Evolutionary conservation across 345 rosid species (phyloP).

Genomic region (Lagerstroemia speciosa): DNA sequence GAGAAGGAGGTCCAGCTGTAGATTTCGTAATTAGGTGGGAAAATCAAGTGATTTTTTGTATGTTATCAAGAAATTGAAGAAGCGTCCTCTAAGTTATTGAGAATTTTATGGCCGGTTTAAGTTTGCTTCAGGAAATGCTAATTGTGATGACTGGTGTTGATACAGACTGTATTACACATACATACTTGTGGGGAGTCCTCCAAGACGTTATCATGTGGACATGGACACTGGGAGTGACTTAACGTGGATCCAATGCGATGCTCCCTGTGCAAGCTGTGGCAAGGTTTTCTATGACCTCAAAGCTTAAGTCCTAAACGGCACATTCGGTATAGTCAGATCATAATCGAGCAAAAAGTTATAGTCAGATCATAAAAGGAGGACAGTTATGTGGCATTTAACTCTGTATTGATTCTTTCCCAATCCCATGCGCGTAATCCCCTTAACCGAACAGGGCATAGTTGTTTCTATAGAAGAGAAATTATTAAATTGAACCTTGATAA

Average conservation of each 20-base stretch:
- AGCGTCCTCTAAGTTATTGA: neutral
- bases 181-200: constrained; percentile 60
- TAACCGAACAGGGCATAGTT: neutral
- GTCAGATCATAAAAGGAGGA: neutral
- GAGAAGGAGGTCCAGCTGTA: neutral
- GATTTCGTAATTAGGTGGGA: neutral
- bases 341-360: too few species aligned
- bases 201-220: constrained; percentile 62
- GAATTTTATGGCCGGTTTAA: neutral
- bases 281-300: constrained; percentile 37
- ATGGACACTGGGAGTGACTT: constrained; percentile 92
- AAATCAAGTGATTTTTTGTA: neutral
- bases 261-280: constrained; percentile 88
- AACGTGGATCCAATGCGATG: constrained; percentile 96
- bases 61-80: neutral
- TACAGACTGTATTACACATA: constrained; percentile 70
- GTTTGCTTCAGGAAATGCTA: neutral
- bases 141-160: neutral
- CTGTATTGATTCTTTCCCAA: neutral
- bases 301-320: too few species aligned
- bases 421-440: neutral
- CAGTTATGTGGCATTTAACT: neutral
- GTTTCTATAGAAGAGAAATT: too few species aligned
- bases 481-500: too few species aligned
- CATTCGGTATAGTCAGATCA: too few species aligned